Conservation (phyloP, 768 basidiomycete genomes). For the Tricholoma furcatifolium region DNA sequence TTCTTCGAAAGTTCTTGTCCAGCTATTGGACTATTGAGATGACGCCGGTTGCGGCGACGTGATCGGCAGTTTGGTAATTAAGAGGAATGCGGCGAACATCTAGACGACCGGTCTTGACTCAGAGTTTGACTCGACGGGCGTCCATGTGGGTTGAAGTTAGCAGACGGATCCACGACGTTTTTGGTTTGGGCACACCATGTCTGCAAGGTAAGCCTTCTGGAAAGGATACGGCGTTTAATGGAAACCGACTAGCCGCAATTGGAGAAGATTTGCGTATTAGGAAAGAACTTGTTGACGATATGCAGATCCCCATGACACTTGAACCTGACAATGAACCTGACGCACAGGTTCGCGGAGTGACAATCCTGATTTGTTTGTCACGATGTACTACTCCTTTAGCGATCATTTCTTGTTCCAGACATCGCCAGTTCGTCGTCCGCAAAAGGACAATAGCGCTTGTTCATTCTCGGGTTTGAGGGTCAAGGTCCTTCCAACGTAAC, state of each 20-base stretch:
- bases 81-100: constrained; percentile 13
- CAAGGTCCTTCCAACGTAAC: not conserved
- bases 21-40: constrained; percentile 5
- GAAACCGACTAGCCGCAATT: constrained; percentile 9
- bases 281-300: constrained; percentile 9
- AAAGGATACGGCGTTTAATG: constrained; percentile 7
- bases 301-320: constrained; percentile 17
- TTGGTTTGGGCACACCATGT: not conserved
- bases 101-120: constrained; percentile 12
- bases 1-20: constrained; percentile 2
- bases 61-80: constrained; percentile 21
- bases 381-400: not conserved
- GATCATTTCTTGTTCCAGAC: not conserved
- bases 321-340: constrained; percentile 5
- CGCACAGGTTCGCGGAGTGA: constrained; percentile 14
- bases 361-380: constrained; percentile 6
- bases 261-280: constrained; percentile 16
- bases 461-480: constrained; percentile 10
- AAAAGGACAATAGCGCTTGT: not conserved
- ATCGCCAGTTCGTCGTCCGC: not conserved
- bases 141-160: constrained; percentile 6
- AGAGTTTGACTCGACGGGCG: constrained; percentile 4
- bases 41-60: constrained; percentile 12
- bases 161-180: constrained; percentile 7
- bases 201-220: constrained; percentile 5